Evolutionary conservation across 768 basidiomycete species (phyloP).

Genomic region (Tylopilus felleus): DNA sequence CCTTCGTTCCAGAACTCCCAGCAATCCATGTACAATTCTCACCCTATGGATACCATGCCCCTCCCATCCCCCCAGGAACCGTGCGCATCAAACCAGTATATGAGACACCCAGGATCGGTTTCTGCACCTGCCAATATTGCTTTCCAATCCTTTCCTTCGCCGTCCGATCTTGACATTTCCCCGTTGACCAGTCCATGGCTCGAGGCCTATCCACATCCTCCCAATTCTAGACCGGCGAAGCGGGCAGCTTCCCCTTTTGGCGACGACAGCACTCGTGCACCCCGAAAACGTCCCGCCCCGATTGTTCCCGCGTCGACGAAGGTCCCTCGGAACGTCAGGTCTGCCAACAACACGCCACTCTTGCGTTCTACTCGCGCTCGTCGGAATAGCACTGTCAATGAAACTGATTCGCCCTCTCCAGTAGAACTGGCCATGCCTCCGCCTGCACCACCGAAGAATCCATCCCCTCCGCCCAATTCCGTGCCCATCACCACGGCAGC

Average conservation of each 20-base stretch:
- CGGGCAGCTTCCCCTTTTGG: slow-evolving; percentile 55
- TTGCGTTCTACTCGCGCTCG: slow-evolving; percentile 44
- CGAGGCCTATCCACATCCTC: slow-evolving; percentile 48
- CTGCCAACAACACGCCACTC: slow-evolving; percentile 59
- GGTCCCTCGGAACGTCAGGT: slow-evolving; percentile 35
- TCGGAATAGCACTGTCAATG: slow-evolving; percentile 41
- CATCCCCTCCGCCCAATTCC: slow-evolving; percentile 17
- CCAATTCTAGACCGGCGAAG: slow-evolving; percentile 36
- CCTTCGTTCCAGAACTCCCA: slow-evolving; percentile 40
- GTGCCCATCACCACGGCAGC: not conserved
- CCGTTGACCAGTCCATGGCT: slow-evolving; percentile 83
- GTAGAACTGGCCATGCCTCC: slow-evolving; percentile 90
- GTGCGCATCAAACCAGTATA: slow-evolving; percentile 27
- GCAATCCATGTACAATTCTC: slow-evolving; percentile 26
- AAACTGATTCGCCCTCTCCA: slow-evolving; percentile 73
- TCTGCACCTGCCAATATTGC: slow-evolving; percentile 77
- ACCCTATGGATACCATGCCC: slow-evolving; percentile 24
- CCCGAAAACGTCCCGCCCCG: slow-evolving; percentile 55
- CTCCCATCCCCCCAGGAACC: slow-evolving; percentile 31
- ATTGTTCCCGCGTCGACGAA: slow-evolving; percentile 24
- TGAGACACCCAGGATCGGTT: slow-evolving; percentile 40
- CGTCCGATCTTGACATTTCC: slow-evolving; percentile 65
- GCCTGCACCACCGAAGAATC: slow-evolving; percentile 52
- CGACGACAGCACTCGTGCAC: slow-evolving; percentile 45
- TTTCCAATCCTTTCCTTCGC: slow-evolving; percentile 51